These are phyloP conservation scores for Blepharisma stoltei DNA, from an alignment of 73 alveolate species.

Conservation along the genomic window DNA sequence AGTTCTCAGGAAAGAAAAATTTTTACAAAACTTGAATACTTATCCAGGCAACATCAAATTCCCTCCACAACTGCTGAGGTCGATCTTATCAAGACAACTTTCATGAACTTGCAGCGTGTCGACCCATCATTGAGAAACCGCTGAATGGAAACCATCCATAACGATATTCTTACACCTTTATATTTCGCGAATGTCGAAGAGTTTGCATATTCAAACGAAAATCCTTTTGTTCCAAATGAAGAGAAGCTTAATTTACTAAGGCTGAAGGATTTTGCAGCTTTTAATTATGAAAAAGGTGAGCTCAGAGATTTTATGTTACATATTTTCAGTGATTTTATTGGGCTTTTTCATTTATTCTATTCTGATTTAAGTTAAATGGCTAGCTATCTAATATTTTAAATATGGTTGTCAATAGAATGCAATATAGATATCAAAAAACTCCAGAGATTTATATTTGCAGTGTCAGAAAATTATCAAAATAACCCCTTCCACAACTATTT, in stretches of 20 bases:
- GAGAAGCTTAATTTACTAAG: neutral
- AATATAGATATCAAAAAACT: neutral
- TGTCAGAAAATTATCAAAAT: neutral
- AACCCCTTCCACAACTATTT: slow-evolving; percentile 8
- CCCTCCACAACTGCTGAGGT: slow-evolving; percentile 2
- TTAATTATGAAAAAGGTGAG: neutral
- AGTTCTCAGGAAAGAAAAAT: neutral
- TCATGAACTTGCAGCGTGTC: neutral
- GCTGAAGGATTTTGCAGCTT: neutral
- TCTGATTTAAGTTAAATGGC: no score
- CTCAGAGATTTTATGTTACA: neutral
- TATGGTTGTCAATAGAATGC: no score
- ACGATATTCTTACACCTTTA: slow-evolving; percentile 1
- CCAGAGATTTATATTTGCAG: neutral
- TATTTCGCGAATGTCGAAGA: neutral
- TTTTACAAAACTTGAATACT: neutral
- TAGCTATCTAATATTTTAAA: no score
- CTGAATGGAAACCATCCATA: neutral
- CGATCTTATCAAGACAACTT: neutral
- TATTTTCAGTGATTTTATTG: neutral
- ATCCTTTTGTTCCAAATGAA: slow-evolving; percentile 1
- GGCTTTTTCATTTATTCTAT: neutral
- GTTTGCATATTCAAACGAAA: neutral
- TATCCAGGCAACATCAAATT: neutral
- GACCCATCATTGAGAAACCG: neutral